Evolutionary conservation across 2,329 filamentous ascomycete genomes (phyloP).

Genomic region (Fusarium stilboides): DNA sequence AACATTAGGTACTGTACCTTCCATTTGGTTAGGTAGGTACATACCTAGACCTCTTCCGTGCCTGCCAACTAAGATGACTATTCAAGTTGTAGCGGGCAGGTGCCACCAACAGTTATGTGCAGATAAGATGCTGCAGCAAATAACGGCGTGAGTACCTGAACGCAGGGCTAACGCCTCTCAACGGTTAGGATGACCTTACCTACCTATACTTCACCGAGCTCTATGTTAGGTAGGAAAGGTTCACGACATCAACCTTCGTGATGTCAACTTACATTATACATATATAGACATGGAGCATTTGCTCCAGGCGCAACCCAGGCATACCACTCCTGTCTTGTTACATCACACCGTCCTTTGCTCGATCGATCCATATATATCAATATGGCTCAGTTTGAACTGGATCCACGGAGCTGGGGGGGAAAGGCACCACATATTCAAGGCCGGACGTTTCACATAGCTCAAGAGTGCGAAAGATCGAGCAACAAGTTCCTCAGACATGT

Average conservation of each 20-base stretch:
- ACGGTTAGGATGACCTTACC: background rate
- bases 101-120: background rate
- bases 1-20: background rate
- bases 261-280: constrained; percentile 2
- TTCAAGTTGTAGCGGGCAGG: background rate
- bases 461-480: background rate
- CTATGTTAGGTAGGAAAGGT: background rate
- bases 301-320: background rate
- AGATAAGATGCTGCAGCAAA: constrained; percentile 17
- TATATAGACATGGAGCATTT: constrained; percentile 2
- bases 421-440: background rate
- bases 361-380: background rate
- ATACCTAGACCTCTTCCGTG: background rate
- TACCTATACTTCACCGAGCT: background rate
- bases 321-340: background rate
- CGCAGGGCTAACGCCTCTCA: background rate
- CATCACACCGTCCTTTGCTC: background rate
- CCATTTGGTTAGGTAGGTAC: no score
- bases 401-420: background rate
- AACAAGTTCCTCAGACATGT: background rate
- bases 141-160: background rate
- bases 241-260: background rate
- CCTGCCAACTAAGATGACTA: constrained; percentile 2
- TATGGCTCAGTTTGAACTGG: background rate
- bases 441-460: background rate